A percentile compares a stretch with the other conserved stretches of the same genome.
These are phyloP conservation scores for Metarhizium anisopliae DNA, from an alignment of 2,329 filamentous ascomycete species.

Conservation along the genomic window DNA sequence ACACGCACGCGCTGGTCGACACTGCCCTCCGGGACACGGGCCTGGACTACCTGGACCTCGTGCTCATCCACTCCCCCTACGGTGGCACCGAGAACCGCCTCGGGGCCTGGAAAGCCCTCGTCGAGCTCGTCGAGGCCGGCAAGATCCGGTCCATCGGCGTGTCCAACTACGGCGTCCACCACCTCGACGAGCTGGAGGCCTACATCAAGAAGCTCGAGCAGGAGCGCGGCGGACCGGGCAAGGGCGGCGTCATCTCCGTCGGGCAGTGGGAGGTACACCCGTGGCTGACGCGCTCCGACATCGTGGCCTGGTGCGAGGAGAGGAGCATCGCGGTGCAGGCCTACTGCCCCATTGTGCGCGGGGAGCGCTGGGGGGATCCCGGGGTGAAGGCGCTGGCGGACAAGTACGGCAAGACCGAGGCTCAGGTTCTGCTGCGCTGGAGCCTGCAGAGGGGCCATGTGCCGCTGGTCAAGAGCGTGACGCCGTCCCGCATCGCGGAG, in stretches of 20 bases:
- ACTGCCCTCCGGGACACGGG: conserved; percentile 52
- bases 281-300: conserved; percentile 73
- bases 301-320: conserved; percentile 66
- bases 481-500: conserved; percentile 53
- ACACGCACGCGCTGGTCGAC: conserved; percentile 54
- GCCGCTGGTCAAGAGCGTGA: conserved; percentile 67
- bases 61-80: conserved; percentile 53
- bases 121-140: conserved; percentile 53
- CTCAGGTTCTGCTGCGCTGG: conserved; percentile 74
- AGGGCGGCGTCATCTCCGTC: conserved; percentile 66
- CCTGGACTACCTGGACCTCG: conserved; percentile 59
- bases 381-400: conserved; percentile 55
- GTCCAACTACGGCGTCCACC: conserved; percentile 57
- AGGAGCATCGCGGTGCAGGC: conserved; percentile 55
- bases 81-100: conserved; percentile 47
- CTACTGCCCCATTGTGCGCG: conserved; percentile 53
- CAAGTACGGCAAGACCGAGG: conserved; percentile 65
- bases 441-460: conserved; percentile 71
- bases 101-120: conserved; percentile 52
- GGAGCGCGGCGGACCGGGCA: conserved; percentile 51
- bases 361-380: conserved; percentile 61
- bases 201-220: conserved; percentile 53
- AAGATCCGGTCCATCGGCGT: conserved; percentile 54
- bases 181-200: conserved; percentile 49
- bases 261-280: conserved; percentile 89